Percentiles rank a stretch among this genome's conserved stretches.
phyloP scores from a whole-genome alignment of 169 alveolate species.

The Besnoitia besnoiti region DNA sequence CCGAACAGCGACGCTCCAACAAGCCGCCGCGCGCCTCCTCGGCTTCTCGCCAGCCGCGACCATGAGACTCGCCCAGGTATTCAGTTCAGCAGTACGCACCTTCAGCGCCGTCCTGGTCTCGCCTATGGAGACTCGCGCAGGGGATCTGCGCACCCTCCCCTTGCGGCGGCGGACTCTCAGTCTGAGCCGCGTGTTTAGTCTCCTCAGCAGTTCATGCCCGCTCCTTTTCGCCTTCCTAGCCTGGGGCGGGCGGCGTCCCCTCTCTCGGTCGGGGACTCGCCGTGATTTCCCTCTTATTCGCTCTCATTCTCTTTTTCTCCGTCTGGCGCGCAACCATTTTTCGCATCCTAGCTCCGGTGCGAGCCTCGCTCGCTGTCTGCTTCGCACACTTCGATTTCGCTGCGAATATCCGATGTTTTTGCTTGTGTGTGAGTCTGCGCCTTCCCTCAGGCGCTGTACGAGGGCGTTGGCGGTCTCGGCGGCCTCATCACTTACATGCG shows the following conservation, averaged over 20 bases:
- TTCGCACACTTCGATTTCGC: too few species aligned
- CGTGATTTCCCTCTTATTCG: background rate
- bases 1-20: background rate
- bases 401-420: too few species aligned
- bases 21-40: background rate
- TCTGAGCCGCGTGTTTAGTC: background rate
- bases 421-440: too few species aligned
- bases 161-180: background rate
- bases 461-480: background rate
- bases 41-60: background rate
- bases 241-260: too few species aligned
- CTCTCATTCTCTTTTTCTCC: too few species aligned
- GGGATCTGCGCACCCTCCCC: too few species aligned
- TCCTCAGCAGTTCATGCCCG: background rate
- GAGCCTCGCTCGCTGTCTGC: too few species aligned
- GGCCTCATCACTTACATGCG: background rate
- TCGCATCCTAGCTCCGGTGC: too few species aligned
- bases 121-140: too few species aligned
- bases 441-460: background rate
- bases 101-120: background rate
- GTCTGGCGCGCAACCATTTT: too few species aligned
- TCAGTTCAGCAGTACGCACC: background rate
- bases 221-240: too few species aligned
- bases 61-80: background rate
- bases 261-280: too few species aligned